Base-by-base conservation (phyloP, 1,139 yeast genomes). In the Candida sojae region DNA sequence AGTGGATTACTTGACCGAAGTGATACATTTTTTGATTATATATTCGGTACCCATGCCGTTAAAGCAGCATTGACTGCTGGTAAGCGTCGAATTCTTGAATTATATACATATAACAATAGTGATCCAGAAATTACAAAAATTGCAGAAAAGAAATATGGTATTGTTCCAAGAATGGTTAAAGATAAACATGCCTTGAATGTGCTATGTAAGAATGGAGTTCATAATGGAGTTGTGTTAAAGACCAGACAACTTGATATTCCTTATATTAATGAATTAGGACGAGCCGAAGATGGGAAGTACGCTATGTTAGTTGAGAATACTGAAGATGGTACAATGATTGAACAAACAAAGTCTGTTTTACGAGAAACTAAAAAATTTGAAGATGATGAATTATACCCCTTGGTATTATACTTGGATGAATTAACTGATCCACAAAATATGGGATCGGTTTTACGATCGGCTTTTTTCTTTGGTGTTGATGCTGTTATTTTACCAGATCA, bases 381-480 rank as follows among this genome's bases (percentile, higher is more conserved):
- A 37, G 6, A 72, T 68, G 58, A 38, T 54, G 66, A 65, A 35
- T 73, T 70, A 32, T 44, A 48, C 57, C 96, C 97, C 0, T 60
- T 91, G 13, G 97, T 93, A 0, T 58, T 91, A 4, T 89, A 80
- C 58, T 67, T 91, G 39, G 97, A 91, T 64, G 92, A 88, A 52
- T 77, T 92, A 45, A 84, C 91, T 5, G 97, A 92, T 62, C 96
- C 97, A 0, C 96, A 89, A 62, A 92, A 92, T 61, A 74, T 89
- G 57, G 98, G 98, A 2, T 96, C 96, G 32, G 83, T 92, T 43
- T 67, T 90, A 31, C 73, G 98, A 60, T 80, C 92, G 1, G 95
- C 96, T 0, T 88, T 83, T 65, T 91, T 79, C 64, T 73, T 91
- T 38, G 97, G 97, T 2, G 96, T 80, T 1, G 97, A 91, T 64